Conservation (phyloP, 202 grass and related monocot species). For the Carex sylvatica region DNA sequence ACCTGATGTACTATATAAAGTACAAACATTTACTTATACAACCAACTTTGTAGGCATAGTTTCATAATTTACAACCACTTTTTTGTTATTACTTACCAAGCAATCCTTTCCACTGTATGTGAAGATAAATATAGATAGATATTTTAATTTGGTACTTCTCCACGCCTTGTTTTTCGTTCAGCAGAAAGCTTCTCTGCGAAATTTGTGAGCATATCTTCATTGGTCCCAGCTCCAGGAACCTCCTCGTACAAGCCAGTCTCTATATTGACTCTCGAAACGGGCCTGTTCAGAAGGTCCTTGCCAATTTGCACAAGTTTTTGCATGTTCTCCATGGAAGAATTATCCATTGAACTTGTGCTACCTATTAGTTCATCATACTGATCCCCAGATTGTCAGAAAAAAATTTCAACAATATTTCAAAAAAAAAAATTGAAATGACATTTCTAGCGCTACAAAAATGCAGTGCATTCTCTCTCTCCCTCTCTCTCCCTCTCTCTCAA, state of each 20-base stretch:
- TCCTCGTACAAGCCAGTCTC: conserved; percentile 47
- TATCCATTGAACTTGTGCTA: conserved; percentile 43
- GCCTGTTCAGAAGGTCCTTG: conserved; percentile 30
- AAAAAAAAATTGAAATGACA: too few species aligned
- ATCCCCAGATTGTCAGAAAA: background rate
- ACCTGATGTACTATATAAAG: too few species aligned
- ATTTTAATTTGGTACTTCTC: background rate
- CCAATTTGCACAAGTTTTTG: conserved; percentile 48
- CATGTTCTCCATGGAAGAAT: conserved; percentile 48
- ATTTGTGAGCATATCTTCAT: conserved; percentile 38
- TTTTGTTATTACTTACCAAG: too few species aligned
- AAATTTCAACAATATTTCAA: background rate
- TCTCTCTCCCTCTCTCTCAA: too few species aligned
- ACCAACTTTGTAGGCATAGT: too few species aligned
- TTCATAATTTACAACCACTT: too few species aligned
- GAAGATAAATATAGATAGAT: too few species aligned
- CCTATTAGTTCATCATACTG: conserved; percentile 50
- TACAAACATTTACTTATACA: too few species aligned
- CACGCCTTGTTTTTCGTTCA: conserved; percentile 16
- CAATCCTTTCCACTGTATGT: too few species aligned
- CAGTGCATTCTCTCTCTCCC: too few species aligned
- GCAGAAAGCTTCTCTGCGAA: conserved; percentile 47
- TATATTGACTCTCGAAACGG: conserved; percentile 49
- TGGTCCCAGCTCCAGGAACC: conserved; percentile 41
- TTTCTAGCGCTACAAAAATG: too few species aligned